Base-by-base conservation (phyloP, 768 basidiomycete genomes). In the Floccularia luteovirens region DNA sequence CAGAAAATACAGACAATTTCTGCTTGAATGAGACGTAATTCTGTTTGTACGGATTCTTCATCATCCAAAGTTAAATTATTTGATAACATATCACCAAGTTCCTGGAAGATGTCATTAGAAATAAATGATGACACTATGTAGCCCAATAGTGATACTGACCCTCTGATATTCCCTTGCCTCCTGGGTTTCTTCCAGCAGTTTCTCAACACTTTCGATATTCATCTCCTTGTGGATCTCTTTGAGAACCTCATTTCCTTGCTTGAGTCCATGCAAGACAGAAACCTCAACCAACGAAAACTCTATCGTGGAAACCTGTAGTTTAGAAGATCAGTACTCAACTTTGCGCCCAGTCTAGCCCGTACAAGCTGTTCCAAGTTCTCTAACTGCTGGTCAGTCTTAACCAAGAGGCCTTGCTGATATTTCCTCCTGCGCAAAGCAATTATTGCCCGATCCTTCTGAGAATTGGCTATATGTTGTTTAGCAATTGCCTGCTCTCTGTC, bases 231-330 rank as follows among this genome's bases (percentile, higher is more conserved):
- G 92, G 12, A 99, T 85, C 61, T 96, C 81, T 58, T 86, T 90
- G 32, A 99, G 67, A 1, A 97, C 91, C 22, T 87, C 84, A 49
- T 86, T 97, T 2, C 96, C 96, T 62, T 92, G 90, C 58, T 90
- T 78, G 31, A 99, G 63, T 5, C 94, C 96, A 57, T 90, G 90
- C 24, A 98, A 54, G 7, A 99, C 88, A 2, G 92, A 91, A 32
- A 88, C 79, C 60, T 98, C 89, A 16, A 98, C 80, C 36, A 93
- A 70, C 5, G 96, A 91, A 65, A 96, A 98, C 58, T 99, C 96
- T 52, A 99, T 96, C 0, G 85, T 88, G 3, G 90, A 88, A 19
- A 97, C 92, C 94, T 99, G 52, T 13, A 24, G 11, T 5, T 27
- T 2, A 6, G 38, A 5, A 39, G 17, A 17, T 12, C 12, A n/a